Base-by-base conservation (phyloP, 305 asterid species). In the Fraxinus velutina region DNA sequence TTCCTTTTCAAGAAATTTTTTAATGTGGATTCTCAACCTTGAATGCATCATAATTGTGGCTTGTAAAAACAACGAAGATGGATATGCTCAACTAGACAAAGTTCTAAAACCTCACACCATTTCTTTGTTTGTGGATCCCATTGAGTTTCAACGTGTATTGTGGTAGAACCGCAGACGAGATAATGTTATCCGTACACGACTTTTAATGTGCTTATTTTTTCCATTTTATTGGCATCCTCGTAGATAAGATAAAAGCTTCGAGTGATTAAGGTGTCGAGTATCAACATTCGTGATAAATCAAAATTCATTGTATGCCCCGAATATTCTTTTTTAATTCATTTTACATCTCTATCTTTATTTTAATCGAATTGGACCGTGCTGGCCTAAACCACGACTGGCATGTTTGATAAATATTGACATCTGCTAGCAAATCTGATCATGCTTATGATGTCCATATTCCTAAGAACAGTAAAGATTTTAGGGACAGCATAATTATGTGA, bases 401-500 rank as follows among this genome's bases (percentile, higher is more conserved):
- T 62, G 71, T 6, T 22, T 62, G 32, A 62, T 62, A 21, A 24
- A 62, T 21, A 62, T 62, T 62, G 32, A 50, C 15, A 8, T 72
- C 33, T 55, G 17, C 22, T 85, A 79, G 86, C 73, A 80, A 79
- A 76, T 83, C 81, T 79, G 22, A 83, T 76, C 44, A 80, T 79
- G 83, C 86, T 82, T 85, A 86, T 86, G 71, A 84, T 79, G 82
- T 82, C 77, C 82, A 81, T 72, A 86, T 81, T 24, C 73, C 15
- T 64, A 64, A 22, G 73, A 73, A 62, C 70, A 37, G 76, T 83
- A 78, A 76, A 57, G 76, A 72, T 81, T 75, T 3, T 22, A 73
- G 76, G 75, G 87, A 86, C 89, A 84, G 79, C 84, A 90, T 89
- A 73, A 89, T 89, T 84, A 32, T 88, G 90, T 75, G 85, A 83